phyloP scores from a whole-genome alignment of 768 basidiomycete species.

The Naematelia encephala region DNA sequence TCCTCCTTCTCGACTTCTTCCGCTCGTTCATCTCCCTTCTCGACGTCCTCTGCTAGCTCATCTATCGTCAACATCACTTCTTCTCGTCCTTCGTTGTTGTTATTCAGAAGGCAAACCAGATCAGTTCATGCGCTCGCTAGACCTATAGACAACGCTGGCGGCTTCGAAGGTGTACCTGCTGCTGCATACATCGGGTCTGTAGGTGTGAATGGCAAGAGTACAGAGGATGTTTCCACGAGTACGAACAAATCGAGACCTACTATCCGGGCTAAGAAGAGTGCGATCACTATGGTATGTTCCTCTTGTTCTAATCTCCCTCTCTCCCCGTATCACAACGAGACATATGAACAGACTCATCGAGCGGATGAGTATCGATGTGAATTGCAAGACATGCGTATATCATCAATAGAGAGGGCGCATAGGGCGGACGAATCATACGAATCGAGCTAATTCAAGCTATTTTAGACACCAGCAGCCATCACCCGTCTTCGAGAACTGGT shows the following conservation, averaged over 20 bases:
- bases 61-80: slow-evolving; percentile 3
- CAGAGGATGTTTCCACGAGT: slow-evolving; percentile 18
- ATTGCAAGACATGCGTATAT: too few species aligned
- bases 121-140: slow-evolving; percentile 14
- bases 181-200: slow-evolving; percentile 12
- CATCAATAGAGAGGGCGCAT: too few species aligned
- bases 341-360: too few species aligned
- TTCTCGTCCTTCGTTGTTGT: background rate
- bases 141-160: slow-evolving; percentile 10
- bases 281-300: slow-evolving; percentile 51
- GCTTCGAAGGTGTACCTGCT: slow-evolving; percentile 19
- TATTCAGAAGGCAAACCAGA: background rate
- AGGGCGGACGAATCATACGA: too few species aligned
- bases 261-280: slow-evolving; percentile 48
- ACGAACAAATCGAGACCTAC: slow-evolving; percentile 21
- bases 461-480: slow-evolving; percentile 80
- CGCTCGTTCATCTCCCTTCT: background rate
- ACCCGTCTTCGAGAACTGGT: slow-evolving; percentile 68
- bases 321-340: background rate
- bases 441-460: too few species aligned
- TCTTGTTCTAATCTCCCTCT: slow-evolving; percentile 1
- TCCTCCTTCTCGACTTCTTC: background rate
- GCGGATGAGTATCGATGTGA: too few species aligned
- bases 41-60: background rate
- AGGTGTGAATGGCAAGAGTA: slow-evolving; percentile 2